These are phyloP conservation scores for Ganoderma lucidum DNA, from an alignment of 1,284 basidiomycete genomes.

Conservation along the genomic window DNA sequence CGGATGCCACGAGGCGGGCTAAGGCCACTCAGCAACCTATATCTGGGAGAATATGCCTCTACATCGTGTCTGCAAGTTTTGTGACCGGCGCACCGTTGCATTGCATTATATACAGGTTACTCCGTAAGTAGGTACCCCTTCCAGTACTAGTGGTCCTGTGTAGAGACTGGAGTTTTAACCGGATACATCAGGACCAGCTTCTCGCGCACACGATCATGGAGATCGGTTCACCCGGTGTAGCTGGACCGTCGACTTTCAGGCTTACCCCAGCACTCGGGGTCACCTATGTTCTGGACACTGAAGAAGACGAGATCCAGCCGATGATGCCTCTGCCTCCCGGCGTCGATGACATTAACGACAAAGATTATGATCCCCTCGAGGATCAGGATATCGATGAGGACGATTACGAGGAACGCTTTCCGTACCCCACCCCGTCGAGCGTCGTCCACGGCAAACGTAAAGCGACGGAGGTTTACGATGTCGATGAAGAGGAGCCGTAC, in stretches of 20 bases:
- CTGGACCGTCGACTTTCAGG: background rate
- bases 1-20: background rate
- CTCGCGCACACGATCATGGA: background rate
- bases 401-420: background rate
- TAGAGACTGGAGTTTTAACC: background rate
- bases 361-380: background rate
- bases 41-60: background rate
- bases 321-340: background rate
- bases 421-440: slow-evolving; percentile 4
- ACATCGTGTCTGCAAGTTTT: background rate
- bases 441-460: background rate
- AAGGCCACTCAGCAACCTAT: background rate
- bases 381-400: background rate
- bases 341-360: background rate
- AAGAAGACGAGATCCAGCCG: background rate
- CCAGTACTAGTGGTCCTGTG: background rate
- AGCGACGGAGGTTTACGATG: background rate
- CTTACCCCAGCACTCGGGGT: background rate
- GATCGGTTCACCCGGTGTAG: background rate
- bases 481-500: background rate
- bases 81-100: background rate
- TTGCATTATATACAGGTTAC: background rate
- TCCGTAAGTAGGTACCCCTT: background rate
- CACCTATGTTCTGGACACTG: background rate
- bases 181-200: background rate